phyloP scores from a whole-genome alignment of 805 yeast genomes.

The Dipodascus geniculatus region DNA sequence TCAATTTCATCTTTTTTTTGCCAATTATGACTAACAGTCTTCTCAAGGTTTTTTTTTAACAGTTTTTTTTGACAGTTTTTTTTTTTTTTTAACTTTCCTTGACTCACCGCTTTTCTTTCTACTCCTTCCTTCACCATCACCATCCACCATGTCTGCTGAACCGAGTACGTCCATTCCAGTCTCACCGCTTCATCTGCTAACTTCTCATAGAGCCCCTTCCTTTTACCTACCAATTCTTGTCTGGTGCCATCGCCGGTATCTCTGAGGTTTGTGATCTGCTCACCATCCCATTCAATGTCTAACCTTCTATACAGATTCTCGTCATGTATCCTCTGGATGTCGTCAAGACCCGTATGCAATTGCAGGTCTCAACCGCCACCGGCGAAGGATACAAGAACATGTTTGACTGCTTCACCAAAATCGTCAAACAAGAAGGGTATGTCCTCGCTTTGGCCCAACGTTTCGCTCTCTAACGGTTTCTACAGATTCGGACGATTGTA shows the following conservation, averaged over 20 bases:
- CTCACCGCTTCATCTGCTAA: neutral
- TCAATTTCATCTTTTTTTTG: neutral
- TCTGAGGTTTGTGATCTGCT: constrained; percentile 43
- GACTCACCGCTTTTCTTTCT: neutral
- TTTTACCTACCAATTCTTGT: constrained; percentile 77
- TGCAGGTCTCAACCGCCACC: constrained; percentile 46
- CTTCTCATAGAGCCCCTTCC: constrained; percentile 46
- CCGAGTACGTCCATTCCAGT: neutral
- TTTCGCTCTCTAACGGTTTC: neutral
- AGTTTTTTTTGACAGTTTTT: no score
- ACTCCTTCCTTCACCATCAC: neutral
- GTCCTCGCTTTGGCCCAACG: neutral
- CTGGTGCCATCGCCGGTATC: constrained; percentile 95
- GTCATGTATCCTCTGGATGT: constrained; percentile 96
- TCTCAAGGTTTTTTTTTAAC: no score
- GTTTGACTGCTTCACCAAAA: constrained; percentile 71
- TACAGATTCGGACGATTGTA: constrained; percentile 51
- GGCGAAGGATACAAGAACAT: constrained; percentile 67
- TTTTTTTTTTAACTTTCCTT: neutral
- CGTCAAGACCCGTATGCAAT: constrained; percentile 91
- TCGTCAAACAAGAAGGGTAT: constrained; percentile 71
- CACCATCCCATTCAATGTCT: neutral
- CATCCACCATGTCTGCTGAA: neutral
- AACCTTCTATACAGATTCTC: constrained; percentile 43
- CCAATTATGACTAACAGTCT: neutral